Evolutionary conservation across 73 alveolate species (phyloP), one percentile per base, ranked within the genome.

Genomic region (Paramecium caudatum): DNA sequence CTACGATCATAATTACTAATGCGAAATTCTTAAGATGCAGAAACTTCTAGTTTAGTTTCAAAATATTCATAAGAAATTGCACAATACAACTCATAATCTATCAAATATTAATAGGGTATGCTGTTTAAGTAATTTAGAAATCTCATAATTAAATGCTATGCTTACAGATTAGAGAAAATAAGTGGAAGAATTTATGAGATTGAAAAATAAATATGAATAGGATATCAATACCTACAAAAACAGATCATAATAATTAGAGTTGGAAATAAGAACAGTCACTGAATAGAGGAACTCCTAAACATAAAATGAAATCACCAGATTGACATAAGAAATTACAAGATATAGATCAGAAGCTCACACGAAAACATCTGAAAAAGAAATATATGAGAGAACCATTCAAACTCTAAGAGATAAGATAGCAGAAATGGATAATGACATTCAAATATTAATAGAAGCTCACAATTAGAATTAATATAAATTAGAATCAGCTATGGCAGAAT

Each of bases 361-460:
- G 32, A 37, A 47, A 19, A 74, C 39, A 23, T 8, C 43, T 19
- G 88, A 74, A 13, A 45, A 41, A 7, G 88, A 74, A 3, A 3
- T 43, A 3, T 74, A 74, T 16, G 88, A 74, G 21, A 41, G 47
- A 37, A 74, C 88, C 6, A 74, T 74, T 41, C 21, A 74, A 74
- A 43, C 69, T 5, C 43, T 74, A 74, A 74, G 55, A 43, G 47
- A 74, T 43, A 74, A 74, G 43, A 74, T 74, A 8, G 15, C 17
- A 74, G 88, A 74, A 12, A 74, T 74, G 88, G 88, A 74, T 27
- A 74, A 45, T 39, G 88, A 74, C 32, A 74, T 74, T 41, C 5
- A 37, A 45, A 37, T 74, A 74, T 43, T 74, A 21, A 74, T 74
- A 15, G 88, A 74, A 5, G 88, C 43, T 34, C 68, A 74, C 32